Conservation (phyloP, 202 grass and related monocot genomes). For the Carex arenaria region DNA sequence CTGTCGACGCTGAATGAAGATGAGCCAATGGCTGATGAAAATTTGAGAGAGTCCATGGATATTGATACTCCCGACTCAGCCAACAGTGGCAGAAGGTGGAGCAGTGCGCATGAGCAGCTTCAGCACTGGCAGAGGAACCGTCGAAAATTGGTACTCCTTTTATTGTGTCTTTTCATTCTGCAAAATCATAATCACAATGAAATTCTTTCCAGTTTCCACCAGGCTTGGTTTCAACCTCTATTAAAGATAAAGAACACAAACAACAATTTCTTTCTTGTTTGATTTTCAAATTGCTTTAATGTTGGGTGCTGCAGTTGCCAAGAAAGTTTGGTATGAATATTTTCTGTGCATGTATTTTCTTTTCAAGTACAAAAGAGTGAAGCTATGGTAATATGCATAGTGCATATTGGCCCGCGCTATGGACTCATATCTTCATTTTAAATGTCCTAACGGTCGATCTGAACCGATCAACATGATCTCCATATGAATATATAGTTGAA, state of each 20-base stretch:
- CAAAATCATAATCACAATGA: not conserved
- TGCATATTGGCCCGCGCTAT: no score
- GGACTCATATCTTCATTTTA: no score
- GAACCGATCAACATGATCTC: no score
- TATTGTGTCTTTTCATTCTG: constrained; percentile 19
- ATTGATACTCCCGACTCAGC: constrained; percentile 52
- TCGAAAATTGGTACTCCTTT: constrained; percentile 68
- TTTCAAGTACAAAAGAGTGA: not conserved
- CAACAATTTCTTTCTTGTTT: not conserved
- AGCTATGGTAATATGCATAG: no score
- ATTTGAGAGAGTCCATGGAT: constrained; percentile 76
- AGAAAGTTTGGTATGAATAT: not conserved
- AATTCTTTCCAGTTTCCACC: not conserved
- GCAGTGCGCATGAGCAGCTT: constrained; percentile 75
- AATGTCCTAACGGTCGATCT: no score
- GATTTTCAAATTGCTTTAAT: not conserved
- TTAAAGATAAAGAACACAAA: not conserved
- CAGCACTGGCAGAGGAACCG: constrained; percentile 98
- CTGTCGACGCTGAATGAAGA: constrained; percentile 85
- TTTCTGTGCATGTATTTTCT: not conserved
- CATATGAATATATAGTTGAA: no score
- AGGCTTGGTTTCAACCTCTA: not conserved
- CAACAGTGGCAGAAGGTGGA: constrained; percentile 71
- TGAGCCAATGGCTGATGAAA: constrained; percentile 74
- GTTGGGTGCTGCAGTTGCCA: not conserved